Evolutionary conservation across 129 eudicot species (phyloP).

Genomic region (Apium graveolens): DNA sequence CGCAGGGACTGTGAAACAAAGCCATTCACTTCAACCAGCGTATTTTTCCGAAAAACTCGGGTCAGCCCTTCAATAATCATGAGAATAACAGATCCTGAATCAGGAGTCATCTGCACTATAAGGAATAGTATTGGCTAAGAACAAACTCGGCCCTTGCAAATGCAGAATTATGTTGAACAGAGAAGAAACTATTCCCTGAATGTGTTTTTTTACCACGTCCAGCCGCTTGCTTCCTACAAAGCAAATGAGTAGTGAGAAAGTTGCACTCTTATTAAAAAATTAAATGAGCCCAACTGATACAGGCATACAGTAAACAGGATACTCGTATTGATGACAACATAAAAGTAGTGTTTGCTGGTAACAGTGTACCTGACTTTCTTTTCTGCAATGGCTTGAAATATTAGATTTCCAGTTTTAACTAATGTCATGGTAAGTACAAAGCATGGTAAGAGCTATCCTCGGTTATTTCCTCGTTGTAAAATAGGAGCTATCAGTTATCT

Average conservation of each 20-base stretch:
- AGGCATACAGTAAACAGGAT: neutral
- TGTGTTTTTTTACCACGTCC: constrained; percentile 39
- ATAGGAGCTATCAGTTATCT: no score
- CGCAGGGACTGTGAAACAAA: constrained; percentile 59
- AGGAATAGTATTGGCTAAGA: constrained; percentile 22
- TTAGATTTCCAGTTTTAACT: neutral
- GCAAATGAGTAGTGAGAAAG: neutral
- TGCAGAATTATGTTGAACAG: constrained; percentile 69
- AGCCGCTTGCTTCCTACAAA: constrained; percentile 59
- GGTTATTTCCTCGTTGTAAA: neutral
- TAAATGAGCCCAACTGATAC: neutral
- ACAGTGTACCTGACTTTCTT: neutral
- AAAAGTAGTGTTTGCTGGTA: neutral
- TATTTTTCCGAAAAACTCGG: constrained; percentile 59
- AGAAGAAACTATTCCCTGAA: constrained; percentile 44
- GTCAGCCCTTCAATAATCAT: constrained; percentile 76
- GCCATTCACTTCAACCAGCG: constrained; percentile 49
- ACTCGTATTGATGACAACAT: neutral
- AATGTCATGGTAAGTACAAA: neutral
- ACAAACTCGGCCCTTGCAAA: constrained; percentile 57
- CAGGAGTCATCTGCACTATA: constrained; percentile 34
- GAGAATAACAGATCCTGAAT: constrained; percentile 70
- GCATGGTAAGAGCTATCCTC: neutral
- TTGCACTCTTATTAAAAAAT: neutral
- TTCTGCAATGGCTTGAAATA: neutral